A percentile compares a stretch with the other conserved stretches of the same genome.
phyloP scores from a whole-genome alignment of 2,329 filamentous ascomycete genomes.

The Nothophaeocryptopus gaeumannii region DNA sequence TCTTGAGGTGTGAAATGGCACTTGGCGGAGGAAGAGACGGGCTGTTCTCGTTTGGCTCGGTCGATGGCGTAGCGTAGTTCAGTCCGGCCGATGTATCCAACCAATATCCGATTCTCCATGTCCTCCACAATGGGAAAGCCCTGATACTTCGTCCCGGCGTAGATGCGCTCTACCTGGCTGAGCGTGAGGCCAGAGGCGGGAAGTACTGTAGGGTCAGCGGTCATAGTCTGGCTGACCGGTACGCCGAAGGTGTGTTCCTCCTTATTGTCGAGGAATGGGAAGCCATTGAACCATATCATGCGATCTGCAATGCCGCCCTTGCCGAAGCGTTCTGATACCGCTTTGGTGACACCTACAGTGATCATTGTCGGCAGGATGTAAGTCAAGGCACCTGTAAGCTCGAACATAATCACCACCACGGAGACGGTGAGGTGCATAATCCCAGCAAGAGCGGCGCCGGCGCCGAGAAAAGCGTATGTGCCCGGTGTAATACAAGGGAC shows the following conservation, averaged over 20 bases:
- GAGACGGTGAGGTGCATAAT: conserved; percentile 99
- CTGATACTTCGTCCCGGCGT: conserved; percentile 78
- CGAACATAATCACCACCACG: conserved; percentile 99
- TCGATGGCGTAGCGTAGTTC: conserved; percentile 90
- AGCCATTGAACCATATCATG: conserved; percentile 98
- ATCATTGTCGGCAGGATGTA: conserved; percentile 99
- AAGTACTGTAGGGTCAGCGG: conserved; percentile 68
- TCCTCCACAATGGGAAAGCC: conserved; percentile 91
- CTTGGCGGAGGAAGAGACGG: conserved; percentile 63
- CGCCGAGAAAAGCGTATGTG: conserved; percentile 93
- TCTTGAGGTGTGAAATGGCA: conserved; percentile 65
- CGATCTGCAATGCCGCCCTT: conserved; percentile 95
- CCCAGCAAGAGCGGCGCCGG: conserved; percentile 83
- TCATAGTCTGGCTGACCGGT: conserved; percentile 82
- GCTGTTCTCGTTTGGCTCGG: conserved; percentile 66
- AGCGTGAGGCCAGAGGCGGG: conserved; percentile 72
- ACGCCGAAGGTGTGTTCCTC: conserved; percentile 97
- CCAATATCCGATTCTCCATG: conserved; percentile 63
- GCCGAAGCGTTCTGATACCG: conserved; percentile 84
- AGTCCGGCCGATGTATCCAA: conserved; percentile 90
- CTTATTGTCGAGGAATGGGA: conserved; percentile 94
- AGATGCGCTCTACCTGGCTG: conserved; percentile 70
- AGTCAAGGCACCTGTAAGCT: conserved; percentile 91
- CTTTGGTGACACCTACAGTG: conserved; percentile 94
- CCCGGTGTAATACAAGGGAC: conserved; percentile 95